Base-by-base conservation (phyloP, 2,329 filamentous ascomycete species). In the Esteya vermicola region DNA sequence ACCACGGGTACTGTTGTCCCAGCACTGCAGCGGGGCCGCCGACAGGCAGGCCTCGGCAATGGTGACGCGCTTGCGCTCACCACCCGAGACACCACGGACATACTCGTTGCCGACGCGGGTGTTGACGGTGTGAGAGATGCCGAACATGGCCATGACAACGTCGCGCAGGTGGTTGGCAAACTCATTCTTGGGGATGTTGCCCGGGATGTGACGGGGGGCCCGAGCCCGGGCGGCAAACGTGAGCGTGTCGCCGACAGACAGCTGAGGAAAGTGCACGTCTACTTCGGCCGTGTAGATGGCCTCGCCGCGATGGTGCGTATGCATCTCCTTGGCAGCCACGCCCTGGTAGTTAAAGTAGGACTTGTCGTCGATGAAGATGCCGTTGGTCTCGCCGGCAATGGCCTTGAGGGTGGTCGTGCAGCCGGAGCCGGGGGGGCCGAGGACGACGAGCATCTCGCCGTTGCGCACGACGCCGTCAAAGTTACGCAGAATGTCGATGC, bases 331-430 rank as follows among this genome's bases (percentile, higher is more conserved):
- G 41, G 82, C 70, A 3, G 72, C 63, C 51, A 85, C 68, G 48
- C 78, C 81, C 56, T 91, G 81, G 53, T 93, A 93, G 60, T 93
- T 89, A 54, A 93, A 75, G 46, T 83, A 75, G 0, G 81, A 78
- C 10, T 65, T 61, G 4, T 79, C 61, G 36, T 85, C 81, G 13
- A 91, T 66, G 49, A 71, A 75, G 50, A 93, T 78, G 38, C 85
- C 85, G 49, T 86, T 80, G 19, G 81, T 84, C 58, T 93, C 84
- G 44, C 85, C 85, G 4, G 84, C 75, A 48, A 93, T 74, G 0
- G 84, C 83, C 64, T 93, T 93, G 43, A 93, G 65, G 47, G 93
- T 78, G 3, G 85, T 93, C 14, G 81, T 85, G 57, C 85, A 93
- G 40, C 81, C 81, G n/a, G 71, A 69, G 31, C 73, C 73, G 3